phyloP scores from a whole-genome alignment of 2,329 filamentous ascomycete species.

The Diaporthe sp. region DNA sequence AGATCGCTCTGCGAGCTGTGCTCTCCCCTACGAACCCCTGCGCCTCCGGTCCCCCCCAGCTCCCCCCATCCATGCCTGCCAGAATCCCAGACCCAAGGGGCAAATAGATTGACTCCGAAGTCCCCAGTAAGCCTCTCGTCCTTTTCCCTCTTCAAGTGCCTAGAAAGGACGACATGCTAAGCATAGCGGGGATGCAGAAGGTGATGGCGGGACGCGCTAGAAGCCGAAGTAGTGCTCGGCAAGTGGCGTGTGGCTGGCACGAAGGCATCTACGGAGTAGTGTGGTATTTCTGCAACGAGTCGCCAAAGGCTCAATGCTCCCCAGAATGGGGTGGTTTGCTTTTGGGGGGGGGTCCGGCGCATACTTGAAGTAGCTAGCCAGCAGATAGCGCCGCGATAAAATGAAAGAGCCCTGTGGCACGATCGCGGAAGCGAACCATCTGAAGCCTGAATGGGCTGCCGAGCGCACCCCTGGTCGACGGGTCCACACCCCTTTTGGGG shows the following conservation, averaged over 20 bases:
- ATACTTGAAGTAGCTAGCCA: constrained; percentile 20
- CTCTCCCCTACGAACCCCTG: neutral
- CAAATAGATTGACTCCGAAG: neutral
- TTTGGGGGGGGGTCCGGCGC: neutral
- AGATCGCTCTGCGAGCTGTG: constrained; percentile 6
- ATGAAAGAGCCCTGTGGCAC: constrained; percentile 27
- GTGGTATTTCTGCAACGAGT: constrained; percentile 17
- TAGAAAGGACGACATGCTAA: neutral
- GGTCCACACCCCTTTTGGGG: constrained; percentile 38
- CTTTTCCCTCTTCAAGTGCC: neutral
- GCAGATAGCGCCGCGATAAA: neutral
- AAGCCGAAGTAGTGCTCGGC: constrained; percentile 10
- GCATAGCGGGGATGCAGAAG: neutral
- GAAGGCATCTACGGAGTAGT: neutral
- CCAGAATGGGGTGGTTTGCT: neutral
- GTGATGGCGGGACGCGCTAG: constrained; percentile 1
- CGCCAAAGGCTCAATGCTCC: neutral
- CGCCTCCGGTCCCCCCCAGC: neutral
- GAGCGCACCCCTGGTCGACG: constrained; percentile 20
- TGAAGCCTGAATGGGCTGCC: constrained; percentile 34
- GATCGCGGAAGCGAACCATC: constrained; percentile 40
- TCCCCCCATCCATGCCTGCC: neutral
- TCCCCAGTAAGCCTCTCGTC: no score
- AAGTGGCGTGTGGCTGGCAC: constrained; percentile 24
- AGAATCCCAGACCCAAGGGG: neutral